These are phyloP conservation scores for Penicillium oxalicum DNA, from an alignment of 2,329 filamentous ascomycete species.

Conservation along the genomic window DNA sequence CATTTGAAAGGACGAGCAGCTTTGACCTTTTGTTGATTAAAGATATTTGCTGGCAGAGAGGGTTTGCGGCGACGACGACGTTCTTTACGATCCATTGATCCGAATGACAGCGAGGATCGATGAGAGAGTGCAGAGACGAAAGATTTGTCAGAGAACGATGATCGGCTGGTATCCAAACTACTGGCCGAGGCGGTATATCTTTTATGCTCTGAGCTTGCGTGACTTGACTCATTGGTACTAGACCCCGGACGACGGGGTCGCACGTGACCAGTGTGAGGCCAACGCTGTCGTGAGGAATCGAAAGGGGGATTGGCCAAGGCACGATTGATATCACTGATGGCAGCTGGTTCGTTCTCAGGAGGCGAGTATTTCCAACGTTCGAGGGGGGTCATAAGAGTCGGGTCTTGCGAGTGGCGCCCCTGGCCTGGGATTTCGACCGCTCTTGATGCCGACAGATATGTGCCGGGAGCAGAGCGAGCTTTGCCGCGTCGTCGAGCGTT, in stretches of 20 bases:
- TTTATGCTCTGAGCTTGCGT: slow-evolving; percentile 45
- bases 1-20: slow-evolving; percentile 50
- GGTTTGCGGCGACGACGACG: slow-evolving; percentile 50
- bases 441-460: slow-evolving; percentile 63
- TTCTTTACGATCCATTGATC: slow-evolving; percentile 54
- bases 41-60: slow-evolving; percentile 38
- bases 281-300: slow-evolving; percentile 27
- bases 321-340: slow-evolving; percentile 57
- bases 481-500: slow-evolving; percentile 82
- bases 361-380: slow-evolving; percentile 66
- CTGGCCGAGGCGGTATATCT: slow-evolving; percentile 49
- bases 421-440: slow-evolving; percentile 67
- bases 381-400: slow-evolving; percentile 54
- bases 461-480: slow-evolving; percentile 57
- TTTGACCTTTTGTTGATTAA: slow-evolving; percentile 38
- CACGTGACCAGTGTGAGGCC: slow-evolving; percentile 28
- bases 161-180: slow-evolving; percentile 48
- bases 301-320: slow-evolving; percentile 47
- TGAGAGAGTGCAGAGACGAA: slow-evolving; percentile 53
- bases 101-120: slow-evolving; percentile 50
- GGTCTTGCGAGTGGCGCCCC: slow-evolving; percentile 44
- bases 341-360: slow-evolving; percentile 63
- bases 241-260: slow-evolving; percentile 37
- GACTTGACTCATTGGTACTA: slow-evolving; percentile 48
- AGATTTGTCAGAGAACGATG: slow-evolving; percentile 51